Evolutionary conservation across 1,139 yeast species (phyloP), one percentile per base, ranked within the genome.

Genomic region (Taphrina pruni): DNA sequence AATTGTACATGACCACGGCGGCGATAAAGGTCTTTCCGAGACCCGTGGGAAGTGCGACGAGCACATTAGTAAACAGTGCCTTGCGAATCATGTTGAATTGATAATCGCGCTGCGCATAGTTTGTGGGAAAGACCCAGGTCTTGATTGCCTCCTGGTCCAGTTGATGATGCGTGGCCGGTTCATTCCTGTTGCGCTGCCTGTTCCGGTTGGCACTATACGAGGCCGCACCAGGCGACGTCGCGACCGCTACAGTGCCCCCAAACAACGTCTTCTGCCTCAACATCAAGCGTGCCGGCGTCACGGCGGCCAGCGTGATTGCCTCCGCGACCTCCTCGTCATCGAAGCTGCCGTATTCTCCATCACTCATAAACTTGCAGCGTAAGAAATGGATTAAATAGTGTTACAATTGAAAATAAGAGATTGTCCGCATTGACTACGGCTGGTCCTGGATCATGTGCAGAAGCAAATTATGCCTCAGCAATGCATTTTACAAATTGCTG

Each of bases 21-120:
- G 99, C 98, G 75, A 95, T 92, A 73, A 95, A 92, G 0, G 99
- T 95, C 79, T 95, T 95, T 60, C 99, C 99, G 77, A 93, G 82
- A 73, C 99, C 99, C 0, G 99, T 95, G 0, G 99, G 99, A 38
- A 95, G 84, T 0, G 98, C 97, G 74, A 96, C 94, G 55, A 95
- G 80, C 3, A 88, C 78, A 76, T 95, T 95, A 72, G 87, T 83
- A 75, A 85, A 87, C 64, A 95, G 80, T 0, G 97, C 88, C 70
- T 86, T 84, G 65, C 82, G 81, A 1, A 92, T 92, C 71, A 94
- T 92, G 72, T 87, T 87, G 76, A 83, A 87, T 79, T 95, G 99
- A 76, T 95, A 95, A 72, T 90, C 96, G 75, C 99, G 85, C 0
- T 88, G 81, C 71, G 90, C 90, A 72, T 86, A 85, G 76, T 94